Evolutionary conservation across 176 grass and related monocot genomes (phyloP).

Genomic region (Carex cristatella): DNA sequence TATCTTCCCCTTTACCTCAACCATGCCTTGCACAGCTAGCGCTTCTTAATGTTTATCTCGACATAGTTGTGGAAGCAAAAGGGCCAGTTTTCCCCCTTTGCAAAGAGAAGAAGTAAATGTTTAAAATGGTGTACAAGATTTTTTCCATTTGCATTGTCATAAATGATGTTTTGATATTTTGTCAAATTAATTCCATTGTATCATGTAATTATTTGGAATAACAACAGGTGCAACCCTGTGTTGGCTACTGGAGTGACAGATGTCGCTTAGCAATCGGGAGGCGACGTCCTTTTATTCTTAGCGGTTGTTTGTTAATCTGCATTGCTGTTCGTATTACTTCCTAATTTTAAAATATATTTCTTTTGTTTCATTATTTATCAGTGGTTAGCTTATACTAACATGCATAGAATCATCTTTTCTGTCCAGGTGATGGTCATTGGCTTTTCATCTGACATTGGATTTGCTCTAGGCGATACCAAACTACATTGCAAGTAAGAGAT

Average conservation of each 20-base stretch:
- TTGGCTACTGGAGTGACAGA: constrained; percentile 76
- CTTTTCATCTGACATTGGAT: constrained; percentile 85
- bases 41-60: background rate
- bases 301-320: constrained; percentile 63
- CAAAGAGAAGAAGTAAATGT: background rate
- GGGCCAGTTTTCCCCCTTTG: background rate
- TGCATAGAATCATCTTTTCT: background rate
- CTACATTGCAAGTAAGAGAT: constrained; percentile 60
- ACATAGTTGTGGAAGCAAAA: background rate
- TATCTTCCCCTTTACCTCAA: background rate
- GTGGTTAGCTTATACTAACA: background rate
- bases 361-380: background rate
- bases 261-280: constrained; percentile 49
- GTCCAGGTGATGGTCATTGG: constrained; percentile 59
- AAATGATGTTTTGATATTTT: background rate
- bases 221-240: constrained; percentile 64
- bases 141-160: background rate
- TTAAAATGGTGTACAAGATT: background rate
- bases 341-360: background rate
- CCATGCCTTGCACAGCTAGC: background rate
- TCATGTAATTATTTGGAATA: background rate
- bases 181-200: background rate
- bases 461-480: constrained; percentile 59
- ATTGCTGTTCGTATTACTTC: constrained; percentile 41
- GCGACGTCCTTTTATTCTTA: constrained; percentile 69